Conservation (phyloP, 345 rosid genomes). For the Melaleuca quinquenervia region DNA sequence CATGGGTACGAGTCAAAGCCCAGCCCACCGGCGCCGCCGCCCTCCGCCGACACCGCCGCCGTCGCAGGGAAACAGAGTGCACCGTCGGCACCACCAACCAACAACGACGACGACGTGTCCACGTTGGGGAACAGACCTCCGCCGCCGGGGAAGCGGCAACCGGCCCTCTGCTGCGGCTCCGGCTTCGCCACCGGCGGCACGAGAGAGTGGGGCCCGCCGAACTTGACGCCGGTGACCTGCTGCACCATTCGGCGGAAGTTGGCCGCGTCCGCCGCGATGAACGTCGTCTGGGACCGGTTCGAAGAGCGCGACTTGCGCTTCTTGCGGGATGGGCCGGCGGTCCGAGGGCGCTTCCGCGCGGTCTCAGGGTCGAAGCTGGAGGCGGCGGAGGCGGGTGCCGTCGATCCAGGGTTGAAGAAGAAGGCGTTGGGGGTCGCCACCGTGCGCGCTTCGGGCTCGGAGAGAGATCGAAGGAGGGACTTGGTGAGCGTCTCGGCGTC, state of each 20-base stretch:
- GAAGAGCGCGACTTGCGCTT: slow-evolving; percentile 54
- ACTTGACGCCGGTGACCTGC: slow-evolving; percentile 67
- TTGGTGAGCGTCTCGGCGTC: slow-evolving; percentile 22
- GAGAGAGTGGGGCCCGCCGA: slow-evolving; percentile 1
- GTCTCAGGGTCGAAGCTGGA: slow-evolving; percentile 23
- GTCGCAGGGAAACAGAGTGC: background rate
- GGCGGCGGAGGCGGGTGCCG: background rate
- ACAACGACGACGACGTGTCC: slow-evolving; percentile 47
- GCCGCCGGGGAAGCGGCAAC: background rate
- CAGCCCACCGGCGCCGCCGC: background rate
- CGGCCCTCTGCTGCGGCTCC: slow-evolving; percentile 27
- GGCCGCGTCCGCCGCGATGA: slow-evolving; percentile 65
- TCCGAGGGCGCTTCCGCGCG: slow-evolving; percentile 6
- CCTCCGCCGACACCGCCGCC: background rate
- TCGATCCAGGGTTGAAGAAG: background rate
- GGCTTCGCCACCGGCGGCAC: slow-evolving; percentile 32
- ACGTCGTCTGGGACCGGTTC: slow-evolving; percentile 55
- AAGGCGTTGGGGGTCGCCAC: slow-evolving; percentile 2
- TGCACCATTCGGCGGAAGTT: slow-evolving; percentile 85
- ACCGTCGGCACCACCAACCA: background rate
- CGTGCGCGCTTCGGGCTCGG: background rate
- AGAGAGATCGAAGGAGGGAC: slow-evolving; percentile 39
- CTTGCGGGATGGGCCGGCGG: slow-evolving; percentile 1
- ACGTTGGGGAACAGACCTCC: slow-evolving; percentile 34
- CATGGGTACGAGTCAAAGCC: slow-evolving; percentile 25